phyloP scores from a whole-genome alignment of 2,329 filamentous ascomycete genomes.

The Colletotrichum liaoningense region DNA sequence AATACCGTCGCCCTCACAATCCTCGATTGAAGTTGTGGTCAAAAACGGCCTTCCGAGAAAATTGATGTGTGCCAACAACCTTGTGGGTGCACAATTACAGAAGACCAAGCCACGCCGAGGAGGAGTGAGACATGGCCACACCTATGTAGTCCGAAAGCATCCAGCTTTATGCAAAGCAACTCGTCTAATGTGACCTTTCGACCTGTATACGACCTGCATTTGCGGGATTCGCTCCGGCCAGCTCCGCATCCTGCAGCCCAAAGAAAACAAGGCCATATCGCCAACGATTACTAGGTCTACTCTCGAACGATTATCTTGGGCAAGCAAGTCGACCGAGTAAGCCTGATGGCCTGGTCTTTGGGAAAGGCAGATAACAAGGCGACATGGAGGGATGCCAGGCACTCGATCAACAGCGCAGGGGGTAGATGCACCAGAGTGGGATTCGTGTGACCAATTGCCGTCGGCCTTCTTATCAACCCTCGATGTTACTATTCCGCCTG shows the following conservation, averaged over 20 bases:
- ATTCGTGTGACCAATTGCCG: constrained; percentile 23
- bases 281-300: constrained; percentile 1
- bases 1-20: background rate
- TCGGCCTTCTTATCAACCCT: constrained; percentile 20
- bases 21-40: background rate
- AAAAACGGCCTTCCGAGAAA: background rate
- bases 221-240: constrained; percentile 4
- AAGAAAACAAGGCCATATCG: background rate
- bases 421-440: constrained; percentile 21
- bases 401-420: constrained; percentile 2
- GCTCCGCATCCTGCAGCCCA: background rate
- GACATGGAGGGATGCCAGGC: constrained; percentile 12
- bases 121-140: constrained; percentile 14
- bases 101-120: background rate
- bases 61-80: background rate
- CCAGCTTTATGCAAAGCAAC: constrained; percentile 8
- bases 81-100: background rate
- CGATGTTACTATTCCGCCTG: background rate
- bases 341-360: background rate
- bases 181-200: background rate
- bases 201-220: background rate
- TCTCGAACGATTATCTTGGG: background rate
- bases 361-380: constrained; percentile 4
- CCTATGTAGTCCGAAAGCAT: constrained; percentile 30
- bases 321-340: background rate